Conservation (phyloP, 352 stramenopile species). For the Discostella stelligera region DNA sequence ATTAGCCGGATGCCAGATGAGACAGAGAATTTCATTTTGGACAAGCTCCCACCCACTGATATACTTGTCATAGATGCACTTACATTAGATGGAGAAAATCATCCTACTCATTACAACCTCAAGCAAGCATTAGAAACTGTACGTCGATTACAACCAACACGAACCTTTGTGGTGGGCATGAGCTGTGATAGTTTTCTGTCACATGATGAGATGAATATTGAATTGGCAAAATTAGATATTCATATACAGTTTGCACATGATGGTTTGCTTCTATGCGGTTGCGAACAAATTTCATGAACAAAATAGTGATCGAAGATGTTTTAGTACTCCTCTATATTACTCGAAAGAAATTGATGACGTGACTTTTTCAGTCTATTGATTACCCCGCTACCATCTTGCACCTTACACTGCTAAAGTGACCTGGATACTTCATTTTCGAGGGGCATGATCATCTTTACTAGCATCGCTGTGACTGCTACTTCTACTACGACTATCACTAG, state of each 20-base stretch:
- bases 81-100: conserved; percentile 43
- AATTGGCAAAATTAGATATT: conserved; percentile 47
- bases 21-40: conserved; percentile 72
- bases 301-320: too few relatives aligned
- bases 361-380: too few relatives aligned
- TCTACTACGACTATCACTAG: conserved; percentile 11
- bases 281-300: background rate
- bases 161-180: conserved; percentile 78
- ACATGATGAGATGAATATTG: conserved; percentile 59
- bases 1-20: conserved; percentile 70
- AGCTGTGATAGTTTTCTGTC: conserved; percentile 74
- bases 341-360: too few relatives aligned
- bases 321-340: too few relatives aligned
- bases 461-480: conserved; percentile 8
- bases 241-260: conserved; percentile 60
- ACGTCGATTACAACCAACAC: conserved; percentile 52
- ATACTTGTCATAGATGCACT: conserved; percentile 79
- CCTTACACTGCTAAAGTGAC: background rate
- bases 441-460: background rate
- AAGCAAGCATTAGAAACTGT: conserved; percentile 63
- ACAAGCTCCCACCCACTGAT: conserved; percentile 68
- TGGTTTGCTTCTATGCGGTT: conserved; percentile 40
- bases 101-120: conserved; percentile 72
- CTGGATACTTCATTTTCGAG: background rate
- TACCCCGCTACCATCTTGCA: too few relatives aligned